These are phyloP conservation scores for Cladorrhinum sp. DNA, from an alignment of 2,329 filamentous ascomycete species.

Conservation along the genomic window DNA sequence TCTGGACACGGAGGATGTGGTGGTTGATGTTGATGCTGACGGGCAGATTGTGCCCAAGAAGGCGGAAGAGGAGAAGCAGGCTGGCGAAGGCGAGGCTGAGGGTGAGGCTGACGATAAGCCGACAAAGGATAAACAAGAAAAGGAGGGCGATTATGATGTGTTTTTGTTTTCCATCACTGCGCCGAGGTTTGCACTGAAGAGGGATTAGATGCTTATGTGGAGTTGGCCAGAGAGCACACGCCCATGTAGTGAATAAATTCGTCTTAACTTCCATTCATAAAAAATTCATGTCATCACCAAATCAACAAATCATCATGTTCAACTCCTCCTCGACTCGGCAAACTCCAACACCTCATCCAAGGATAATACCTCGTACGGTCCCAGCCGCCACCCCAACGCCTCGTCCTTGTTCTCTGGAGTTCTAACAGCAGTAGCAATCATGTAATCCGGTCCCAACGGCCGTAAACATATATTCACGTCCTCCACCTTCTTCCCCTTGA, in stretches of 20 bases:
- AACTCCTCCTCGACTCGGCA: slow-evolving; percentile 37
- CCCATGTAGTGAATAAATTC: too few relatives aligned
- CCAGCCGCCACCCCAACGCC: slow-evolving; percentile 39
- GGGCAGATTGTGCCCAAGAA: slow-evolving; percentile 45
- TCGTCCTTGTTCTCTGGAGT: slow-evolving; percentile 37
- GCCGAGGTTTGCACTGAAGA: slow-evolving; percentile 8
- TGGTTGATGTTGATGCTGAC: slow-evolving; percentile 52
- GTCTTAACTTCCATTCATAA: too few relatives aligned
- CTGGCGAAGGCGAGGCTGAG: slow-evolving; percentile 30
- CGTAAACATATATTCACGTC: slow-evolving; percentile 43
- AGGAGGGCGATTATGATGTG: slow-evolving; percentile 22
- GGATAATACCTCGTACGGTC: slow-evolving; percentile 41
- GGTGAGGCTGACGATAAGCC: slow-evolving; percentile 26
- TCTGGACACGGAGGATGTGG: slow-evolving; percentile 52
- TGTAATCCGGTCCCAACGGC: slow-evolving; percentile 48
- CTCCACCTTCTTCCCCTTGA: slow-evolving; percentile 38
- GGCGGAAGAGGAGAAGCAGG: slow-evolving; percentile 32
- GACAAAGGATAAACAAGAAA: slow-evolving; percentile 8
- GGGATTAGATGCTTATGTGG: too few relatives aligned
- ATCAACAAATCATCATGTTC: too few relatives aligned
- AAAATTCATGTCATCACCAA: too few relatives aligned
- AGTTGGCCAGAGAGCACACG: too few relatives aligned
- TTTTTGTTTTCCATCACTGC: slow-evolving; percentile 31
- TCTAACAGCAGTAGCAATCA: slow-evolving; percentile 52
- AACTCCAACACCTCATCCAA: slow-evolving; percentile 46